phyloP scores from a whole-genome alignment of 805 yeast genomes.

The Kuraishia piskuri region DNA sequence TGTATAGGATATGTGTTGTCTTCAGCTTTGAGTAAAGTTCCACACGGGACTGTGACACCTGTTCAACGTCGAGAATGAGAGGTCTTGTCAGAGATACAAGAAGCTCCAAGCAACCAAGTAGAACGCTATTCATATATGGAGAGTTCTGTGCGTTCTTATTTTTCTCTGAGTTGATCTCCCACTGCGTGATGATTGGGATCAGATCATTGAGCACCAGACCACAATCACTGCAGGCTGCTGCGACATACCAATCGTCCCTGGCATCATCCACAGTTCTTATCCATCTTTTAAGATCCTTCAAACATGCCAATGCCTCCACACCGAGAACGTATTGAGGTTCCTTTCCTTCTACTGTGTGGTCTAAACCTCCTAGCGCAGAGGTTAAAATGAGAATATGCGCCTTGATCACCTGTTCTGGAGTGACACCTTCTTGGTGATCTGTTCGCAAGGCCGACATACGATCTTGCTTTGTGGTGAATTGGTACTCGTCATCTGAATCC shows the following conservation, averaged over 20 bases:
- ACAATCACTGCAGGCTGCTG: constrained; percentile 78
- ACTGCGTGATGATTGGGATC: constrained; percentile 61
- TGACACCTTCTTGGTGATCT: background rate
- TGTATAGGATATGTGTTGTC: constrained; percentile 63
- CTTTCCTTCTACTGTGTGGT: constrained; percentile 39
- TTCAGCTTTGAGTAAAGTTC: constrained; percentile 50
- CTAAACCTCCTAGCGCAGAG: constrained; percentile 88
- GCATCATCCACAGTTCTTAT: constrained; percentile 74
- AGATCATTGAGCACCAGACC: constrained; percentile 69
- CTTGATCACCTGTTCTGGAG: constrained; percentile 2
- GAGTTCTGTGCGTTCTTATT: constrained; percentile 22
- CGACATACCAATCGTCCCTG: constrained; percentile 66
- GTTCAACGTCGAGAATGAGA: constrained; percentile 46
- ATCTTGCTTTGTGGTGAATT: background rate
- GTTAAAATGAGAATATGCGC: constrained; percentile 68
- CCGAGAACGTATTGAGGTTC: constrained; percentile 65
- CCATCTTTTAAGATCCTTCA: constrained; percentile 87
- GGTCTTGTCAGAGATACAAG: constrained; percentile 88
- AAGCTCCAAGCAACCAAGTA: constrained; percentile 67
- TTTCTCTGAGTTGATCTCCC: constrained; percentile 41
- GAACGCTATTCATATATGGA: constrained; percentile 47
- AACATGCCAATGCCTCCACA: constrained; percentile 78
- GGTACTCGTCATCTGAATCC: background rate
- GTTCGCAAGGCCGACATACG: background rate
- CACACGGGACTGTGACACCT: constrained; percentile 50